Conservation (phyloP, 2,329 filamentous ascomycete genomes). For the Chalara sp. region DNA sequence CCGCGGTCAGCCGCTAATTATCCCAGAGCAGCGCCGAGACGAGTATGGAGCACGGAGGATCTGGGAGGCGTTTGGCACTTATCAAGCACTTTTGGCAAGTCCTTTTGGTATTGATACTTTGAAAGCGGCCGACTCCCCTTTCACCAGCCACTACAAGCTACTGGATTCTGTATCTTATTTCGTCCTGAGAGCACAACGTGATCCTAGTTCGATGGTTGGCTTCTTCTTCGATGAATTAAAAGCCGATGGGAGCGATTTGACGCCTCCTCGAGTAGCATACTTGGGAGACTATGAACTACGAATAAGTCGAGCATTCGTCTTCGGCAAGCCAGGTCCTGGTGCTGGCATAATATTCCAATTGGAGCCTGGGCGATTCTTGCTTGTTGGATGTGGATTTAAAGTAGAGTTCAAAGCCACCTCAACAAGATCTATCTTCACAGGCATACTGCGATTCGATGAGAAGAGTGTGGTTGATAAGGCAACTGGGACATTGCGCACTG, state of each 20-base stretch:
- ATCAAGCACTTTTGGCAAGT: slow-evolving; percentile 28
- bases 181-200: slow-evolving; percentile 34
- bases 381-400: slow-evolving; percentile 39
- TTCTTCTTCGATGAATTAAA: slow-evolving; percentile 36
- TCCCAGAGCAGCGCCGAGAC: slow-evolving; percentile 40
- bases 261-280: slow-evolving; percentile 18
- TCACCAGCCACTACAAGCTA: slow-evolving; percentile 34
- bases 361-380: slow-evolving; percentile 32
- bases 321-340: slow-evolving; percentile 34
- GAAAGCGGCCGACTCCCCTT: slow-evolving; percentile 24
- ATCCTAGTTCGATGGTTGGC: slow-evolving; percentile 27
- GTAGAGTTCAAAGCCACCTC: slow-evolving; percentile 25
- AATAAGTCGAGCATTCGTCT: slow-evolving; percentile 38
- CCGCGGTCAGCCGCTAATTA: slow-evolving; percentile 36
- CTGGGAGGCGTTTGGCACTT: slow-evolving; percentile 31
- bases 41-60: slow-evolving; percentile 34
- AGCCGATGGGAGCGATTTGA: slow-evolving; percentile 24
- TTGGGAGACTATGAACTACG: slow-evolving; percentile 32
- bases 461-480: slow-evolving; percentile 30
- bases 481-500: slow-evolving; percentile 26
- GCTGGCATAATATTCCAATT: slow-evolving; percentile 34
- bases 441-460: slow-evolving; percentile 36
- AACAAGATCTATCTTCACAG: slow-evolving; percentile 32
- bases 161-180: slow-evolving; percentile 28
- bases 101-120: slow-evolving; percentile 38